Base-by-base conservation (phyloP, 805 yeast genomes). In the Spathaspora gorwiae region DNA sequence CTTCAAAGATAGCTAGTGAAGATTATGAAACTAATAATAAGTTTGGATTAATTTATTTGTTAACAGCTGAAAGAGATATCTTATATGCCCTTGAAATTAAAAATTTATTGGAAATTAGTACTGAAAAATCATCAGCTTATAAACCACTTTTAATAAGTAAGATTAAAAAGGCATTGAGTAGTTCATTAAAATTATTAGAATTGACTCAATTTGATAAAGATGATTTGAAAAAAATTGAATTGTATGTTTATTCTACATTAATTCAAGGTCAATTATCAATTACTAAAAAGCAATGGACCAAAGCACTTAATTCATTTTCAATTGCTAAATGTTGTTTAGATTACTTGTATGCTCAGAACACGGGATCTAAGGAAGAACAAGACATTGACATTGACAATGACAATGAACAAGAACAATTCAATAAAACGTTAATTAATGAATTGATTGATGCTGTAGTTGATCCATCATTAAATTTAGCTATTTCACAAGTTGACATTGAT, bases 21-120 rank as follows among this genome's bases (percentile, higher is more conserved):
- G 76, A 79, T 46, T 83, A 83, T 51, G 72, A 65, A 5, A 49
- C 61, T 15, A 79, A 87, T 54, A 60, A 63, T 10, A 67, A 75
- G 49, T 79, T 67, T 57, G 92, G 83, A 31, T 70, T 74, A 35
- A 64, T 89, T 26, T 62, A 80, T n/a, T 66, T 90, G 24, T 69
- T 80, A 46, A 75, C 76, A n/a, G 81, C 85, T 1, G 98, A 94
- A 63, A 77, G 96, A 58, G 87, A 88, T 53, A 68, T 82, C 58
- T 72, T 88, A 29, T 79, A 75, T 53, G 84, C 90, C 1, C 73
- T 80, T 60, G 90, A 84, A 61, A 71, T 81, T 43, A 78, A 78
- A 48, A 65, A 76, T 9, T 62, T 75, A 40, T 62, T 80, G 48
- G 87, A 80, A 49, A 72, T 80, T 35, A 76, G 77, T 47, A 70